A percentile compares a stretch with the other conserved stretches of the same genome.
phyloP scores from a whole-genome alignment of 768 basidiomycete species.

The Suillus paluster region DNA sequence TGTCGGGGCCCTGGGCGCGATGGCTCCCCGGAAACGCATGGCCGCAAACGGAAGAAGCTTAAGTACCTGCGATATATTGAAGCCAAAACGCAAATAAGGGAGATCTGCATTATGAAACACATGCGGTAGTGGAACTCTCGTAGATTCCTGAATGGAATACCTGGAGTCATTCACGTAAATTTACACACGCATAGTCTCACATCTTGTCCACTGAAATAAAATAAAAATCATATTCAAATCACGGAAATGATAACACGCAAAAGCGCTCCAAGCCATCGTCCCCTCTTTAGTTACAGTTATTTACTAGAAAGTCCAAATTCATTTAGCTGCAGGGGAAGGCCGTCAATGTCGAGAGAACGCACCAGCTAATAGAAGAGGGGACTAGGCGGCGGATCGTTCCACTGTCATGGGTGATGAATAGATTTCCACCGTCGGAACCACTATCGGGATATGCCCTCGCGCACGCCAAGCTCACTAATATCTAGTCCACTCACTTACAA shows the following conservation, averaged over 20 bases:
- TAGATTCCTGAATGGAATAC: background rate
- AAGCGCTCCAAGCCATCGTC: background rate
- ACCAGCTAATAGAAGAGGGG: background rate
- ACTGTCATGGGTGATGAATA: background rate
- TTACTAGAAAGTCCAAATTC: background rate
- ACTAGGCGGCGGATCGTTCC: background rate
- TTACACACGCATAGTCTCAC: background rate
- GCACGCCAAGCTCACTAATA: conserved; percentile 46
- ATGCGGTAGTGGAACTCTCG: background rate
- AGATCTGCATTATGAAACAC: background rate
- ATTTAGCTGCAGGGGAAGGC: background rate
- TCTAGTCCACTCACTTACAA: conserved; percentile 52
- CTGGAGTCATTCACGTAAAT: conserved; percentile 1
- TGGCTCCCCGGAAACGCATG: conserved; percentile 2
- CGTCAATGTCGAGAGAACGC: background rate
- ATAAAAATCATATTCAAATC: background rate
- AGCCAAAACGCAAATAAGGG: background rate
- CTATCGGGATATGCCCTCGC: conserved; percentile 64
- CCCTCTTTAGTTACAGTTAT: conserved; percentile 1
- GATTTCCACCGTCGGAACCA: conserved; percentile 61
- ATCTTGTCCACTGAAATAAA: background rate
- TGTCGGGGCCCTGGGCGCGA: background rate
- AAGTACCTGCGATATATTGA: background rate
- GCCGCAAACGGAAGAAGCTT: background rate
- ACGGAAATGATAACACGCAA: background rate